phyloP scores from a whole-genome alignment of 805 yeast species.

The Vanderwaltozyma yarrowii region DNA sequence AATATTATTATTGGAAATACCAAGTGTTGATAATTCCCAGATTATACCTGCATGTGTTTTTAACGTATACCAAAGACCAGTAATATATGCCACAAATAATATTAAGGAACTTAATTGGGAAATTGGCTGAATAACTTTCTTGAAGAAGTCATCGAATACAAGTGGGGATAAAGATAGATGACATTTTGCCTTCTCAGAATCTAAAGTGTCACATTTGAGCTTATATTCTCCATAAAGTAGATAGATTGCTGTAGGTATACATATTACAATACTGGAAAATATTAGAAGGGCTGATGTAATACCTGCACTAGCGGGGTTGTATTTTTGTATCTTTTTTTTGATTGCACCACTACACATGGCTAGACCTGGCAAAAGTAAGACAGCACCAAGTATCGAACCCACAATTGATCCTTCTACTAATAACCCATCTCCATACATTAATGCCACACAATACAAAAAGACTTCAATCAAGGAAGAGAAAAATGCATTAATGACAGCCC shows the following conservation, averaged over 20 bases:
- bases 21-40: conserved; percentile 62
- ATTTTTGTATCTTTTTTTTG: conserved; percentile 83
- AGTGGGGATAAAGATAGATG: conserved; percentile 53
- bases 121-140: conserved; percentile 66
- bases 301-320: conserved; percentile 93
- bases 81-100: conserved; percentile 70
- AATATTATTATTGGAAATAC: background rate
- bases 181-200: conserved; percentile 36
- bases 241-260: conserved; percentile 83
- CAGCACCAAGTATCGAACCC: conserved; percentile 90
- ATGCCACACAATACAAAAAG: conserved; percentile 82
- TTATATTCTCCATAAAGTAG: conserved; percentile 63
- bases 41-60: conserved; percentile 94
- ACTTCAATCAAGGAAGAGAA: conserved; percentile 94
- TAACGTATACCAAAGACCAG: conserved; percentile 86
- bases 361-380: conserved; percentile 79
- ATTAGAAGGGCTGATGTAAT: conserved; percentile 92
- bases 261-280: conserved; percentile 80
- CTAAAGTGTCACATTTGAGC: conserved; percentile 1
- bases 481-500: conserved; percentile 96
- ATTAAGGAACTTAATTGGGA: conserved; percentile 69
- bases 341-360: conserved; percentile 98
- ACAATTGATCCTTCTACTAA: conserved; percentile 93
- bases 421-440: conserved; percentile 72
- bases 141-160: conserved; percentile 55